A percentile compares a stretch with the other conserved stretches of the same genome.
phyloP scores from a whole-genome alignment of 2,329 filamentous ascomycete species.

The Colletotrichum sp. region DNA sequence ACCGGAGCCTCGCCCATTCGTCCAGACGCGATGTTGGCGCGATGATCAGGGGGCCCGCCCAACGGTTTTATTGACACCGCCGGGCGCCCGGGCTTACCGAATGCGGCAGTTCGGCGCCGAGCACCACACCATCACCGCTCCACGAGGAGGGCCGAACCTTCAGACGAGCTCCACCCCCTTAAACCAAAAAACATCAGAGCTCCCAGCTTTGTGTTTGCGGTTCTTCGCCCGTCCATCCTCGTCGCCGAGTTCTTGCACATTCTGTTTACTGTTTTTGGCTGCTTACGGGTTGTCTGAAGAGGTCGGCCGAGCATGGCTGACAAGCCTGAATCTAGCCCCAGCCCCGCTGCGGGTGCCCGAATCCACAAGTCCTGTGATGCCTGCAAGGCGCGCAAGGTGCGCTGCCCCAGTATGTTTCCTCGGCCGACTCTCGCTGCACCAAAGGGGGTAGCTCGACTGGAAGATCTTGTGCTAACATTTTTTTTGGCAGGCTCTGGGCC shows the following conservation, averaged over 20 bases:
- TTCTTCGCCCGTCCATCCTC: not conserved
- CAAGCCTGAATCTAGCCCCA: not conserved
- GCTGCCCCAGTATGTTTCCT: constrained; percentile 37
- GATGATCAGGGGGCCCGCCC: not conserved
- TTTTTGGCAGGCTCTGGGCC: constrained; percentile 7
- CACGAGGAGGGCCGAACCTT: not conserved
- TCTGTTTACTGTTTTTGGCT: not conserved
- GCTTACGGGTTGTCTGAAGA: not conserved
- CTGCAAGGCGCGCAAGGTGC: constrained; percentile 45
- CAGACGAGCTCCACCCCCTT: not conserved
- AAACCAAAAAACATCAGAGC: not conserved
- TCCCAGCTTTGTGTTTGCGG: not conserved
- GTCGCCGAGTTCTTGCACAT: not conserved
- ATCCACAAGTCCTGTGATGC: constrained; percentile 39
- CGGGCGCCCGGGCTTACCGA: not conserved
- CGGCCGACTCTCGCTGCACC: not conserved
- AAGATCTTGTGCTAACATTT: not conserved
- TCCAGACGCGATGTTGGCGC: not conserved
- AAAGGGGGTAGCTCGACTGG: not conserved
- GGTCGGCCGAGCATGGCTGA: constrained; percentile 1
- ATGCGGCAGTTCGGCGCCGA: constrained; percentile 9
- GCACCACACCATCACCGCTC: not conserved
- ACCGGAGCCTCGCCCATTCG: not conserved
- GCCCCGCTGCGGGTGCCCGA: not conserved
- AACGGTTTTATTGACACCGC: not conserved